Conservation (phyloP, 768 basidiomycete genomes). For the Chalciporus chontae region DNA sequence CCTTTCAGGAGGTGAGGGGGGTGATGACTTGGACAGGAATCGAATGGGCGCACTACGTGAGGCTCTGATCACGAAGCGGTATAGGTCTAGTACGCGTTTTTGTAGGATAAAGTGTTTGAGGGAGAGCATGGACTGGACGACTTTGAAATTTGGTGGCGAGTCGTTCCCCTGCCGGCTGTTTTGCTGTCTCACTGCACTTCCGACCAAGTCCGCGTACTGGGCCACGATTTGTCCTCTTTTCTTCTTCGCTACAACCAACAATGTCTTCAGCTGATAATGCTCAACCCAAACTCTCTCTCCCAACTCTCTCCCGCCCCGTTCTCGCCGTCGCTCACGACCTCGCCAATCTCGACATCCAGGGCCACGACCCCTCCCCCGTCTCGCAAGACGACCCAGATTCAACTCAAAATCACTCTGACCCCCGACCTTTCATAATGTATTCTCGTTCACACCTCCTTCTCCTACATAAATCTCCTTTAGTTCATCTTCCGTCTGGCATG, state of each 20-base stretch:
- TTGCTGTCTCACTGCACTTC: slow-evolving; percentile 14
- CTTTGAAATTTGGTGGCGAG: slow-evolving; percentile 16
- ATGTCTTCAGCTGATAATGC: slow-evolving; percentile 33
- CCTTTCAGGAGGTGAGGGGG: slow-evolving; percentile 34
- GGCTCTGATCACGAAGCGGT: slow-evolving; percentile 66
- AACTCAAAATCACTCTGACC: slow-evolving; percentile 20
- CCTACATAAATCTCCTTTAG: slow-evolving; percentile 72
- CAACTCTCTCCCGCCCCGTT: slow-evolving; percentile 22
- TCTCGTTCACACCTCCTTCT: slow-evolving; percentile 64
- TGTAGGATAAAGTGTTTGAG: slow-evolving; percentile 76
- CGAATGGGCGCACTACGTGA: slow-evolving; percentile 50
- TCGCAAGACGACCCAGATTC: slow-evolving; percentile 8
- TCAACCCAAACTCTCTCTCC: slow-evolving; percentile 9
- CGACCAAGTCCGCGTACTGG: slow-evolving; percentile 12
- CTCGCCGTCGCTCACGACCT: slow-evolving; percentile 31
- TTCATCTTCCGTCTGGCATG: slow-evolving; percentile 70
- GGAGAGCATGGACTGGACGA: slow-evolving; percentile 32
- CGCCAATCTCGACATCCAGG: slow-evolving; percentile 32
- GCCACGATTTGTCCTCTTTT: slow-evolving; percentile 3
- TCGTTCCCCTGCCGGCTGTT: no score
- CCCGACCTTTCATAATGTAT: slow-evolving; percentile 59
- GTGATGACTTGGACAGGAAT: slow-evolving; percentile 1
- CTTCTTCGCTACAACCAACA: slow-evolving; percentile 16
- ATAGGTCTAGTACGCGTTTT: slow-evolving; percentile 56
- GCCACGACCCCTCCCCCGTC: slow-evolving; percentile 5